phyloP scores from a whole-genome alignment of 352 stramenopile species.

The Globisporangium carolinianum region DNA sequence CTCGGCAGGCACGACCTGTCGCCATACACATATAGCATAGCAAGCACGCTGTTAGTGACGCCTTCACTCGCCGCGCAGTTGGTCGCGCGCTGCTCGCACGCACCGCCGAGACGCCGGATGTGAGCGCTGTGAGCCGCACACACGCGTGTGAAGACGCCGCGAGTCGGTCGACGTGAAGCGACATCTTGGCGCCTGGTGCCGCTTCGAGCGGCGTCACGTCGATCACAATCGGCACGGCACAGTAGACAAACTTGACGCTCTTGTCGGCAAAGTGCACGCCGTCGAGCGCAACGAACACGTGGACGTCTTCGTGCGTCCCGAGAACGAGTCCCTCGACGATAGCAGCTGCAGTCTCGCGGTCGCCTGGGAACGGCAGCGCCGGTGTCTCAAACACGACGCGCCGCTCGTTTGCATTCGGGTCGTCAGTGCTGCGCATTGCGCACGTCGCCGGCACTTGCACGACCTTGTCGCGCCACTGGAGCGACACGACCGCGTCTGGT shows the following conservation, averaged over 20 bases:
- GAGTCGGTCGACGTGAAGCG: slow-evolving; percentile 15
- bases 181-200: slow-evolving; percentile 13
- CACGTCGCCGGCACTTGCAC: slow-evolving; percentile 26
- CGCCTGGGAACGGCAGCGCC: slow-evolving; percentile 28
- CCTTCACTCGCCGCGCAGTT: too few species aligned
- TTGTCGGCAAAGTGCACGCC: slow-evolving; percentile 35
- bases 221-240: slow-evolving; percentile 7
- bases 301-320: slow-evolving; percentile 30
- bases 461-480: slow-evolving; percentile 37
- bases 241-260: slow-evolving; percentile 24
- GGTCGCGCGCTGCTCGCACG: neutral
- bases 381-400: slow-evolving; percentile 39
- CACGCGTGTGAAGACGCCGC: slow-evolving; percentile 6
- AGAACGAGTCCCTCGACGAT: slow-evolving; percentile 23
- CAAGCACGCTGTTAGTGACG: neutral
- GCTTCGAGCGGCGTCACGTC: slow-evolving; percentile 19
- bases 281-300: slow-evolving; percentile 47
- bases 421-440: slow-evolving; percentile 2
- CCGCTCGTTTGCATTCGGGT: slow-evolving; percentile 15
- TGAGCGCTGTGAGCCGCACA: slow-evolving; percentile 15
- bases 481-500: slow-evolving; percentile 33
- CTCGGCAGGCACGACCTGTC: slow-evolving; percentile 13
- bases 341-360: slow-evolving; percentile 12
- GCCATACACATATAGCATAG: neutral
- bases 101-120: slow-evolving; percentile 17